Evolutionary conservation across 805 yeast genomes (phyloP), one percentile per base, ranked within the genome.

Genomic region (Yamadazyma takamatsuzukensis): DNA sequence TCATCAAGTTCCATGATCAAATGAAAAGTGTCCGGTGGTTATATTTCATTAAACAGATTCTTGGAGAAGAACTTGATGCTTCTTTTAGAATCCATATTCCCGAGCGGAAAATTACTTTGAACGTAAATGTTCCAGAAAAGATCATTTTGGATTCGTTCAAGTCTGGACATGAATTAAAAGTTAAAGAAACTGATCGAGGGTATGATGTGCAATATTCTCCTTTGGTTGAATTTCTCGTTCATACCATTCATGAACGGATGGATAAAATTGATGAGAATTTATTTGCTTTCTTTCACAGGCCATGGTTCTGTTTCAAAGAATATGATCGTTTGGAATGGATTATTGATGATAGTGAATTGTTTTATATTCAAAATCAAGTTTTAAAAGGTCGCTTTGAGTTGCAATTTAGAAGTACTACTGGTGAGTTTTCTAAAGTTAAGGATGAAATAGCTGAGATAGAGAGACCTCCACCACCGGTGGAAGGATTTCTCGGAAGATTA

Each of bases 261-360:
- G 35, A 44, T 3, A 12, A 26, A 6, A 48, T 35, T 11, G 30
- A 18, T 8, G 18, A 22, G 13, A 22, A 14, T 24, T 61, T 43
- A 55, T 52, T 29, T 10, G 21, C 31, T 41, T 55, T 48, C 40
- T 58, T 44, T 31, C 11, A 45, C 39, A 21, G 54, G 51, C 40
- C 64, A 51, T 50, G 83, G 83, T 36, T 68, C 71, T 49, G 80
- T 72, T 44, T 79, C 68, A 76, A 77, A 38, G 63, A 74, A 33
- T 84, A 80, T 51, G 96, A 88, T 54, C 61, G 89, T 27, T 49
- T 88, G 6, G 93, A 86, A 44, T 66, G 71, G 71, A 45, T 54
- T 5, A 30, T 40, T 4, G 54, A 53, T 32, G 51, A 51, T 28
- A 49, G 64, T 19, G 53, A 52, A 29, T 15, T 50, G 1, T 53